Base-by-base conservation (phyloP, 345 rosid species). In the Aquilaria yunnanensis region DNA sequence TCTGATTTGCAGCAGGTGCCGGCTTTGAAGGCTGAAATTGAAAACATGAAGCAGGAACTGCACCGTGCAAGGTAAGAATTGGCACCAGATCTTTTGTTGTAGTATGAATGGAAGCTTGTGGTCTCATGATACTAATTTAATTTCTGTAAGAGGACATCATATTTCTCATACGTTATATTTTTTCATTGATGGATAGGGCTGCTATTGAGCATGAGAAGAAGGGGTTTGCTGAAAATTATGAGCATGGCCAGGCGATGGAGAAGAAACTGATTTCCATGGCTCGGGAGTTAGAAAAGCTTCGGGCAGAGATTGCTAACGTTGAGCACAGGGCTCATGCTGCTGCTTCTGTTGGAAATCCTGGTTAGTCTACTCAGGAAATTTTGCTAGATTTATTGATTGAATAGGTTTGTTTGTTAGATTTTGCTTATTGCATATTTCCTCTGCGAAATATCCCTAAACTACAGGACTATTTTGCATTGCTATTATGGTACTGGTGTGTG, bases 181-280 rank as follows among this genome's bases (percentile, higher is more conserved):
- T 11, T 59, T 53, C 68, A 62, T 60, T 62, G 55, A 23, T 66
- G 47, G 74, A 29, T 58, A 90, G 97, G 75, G 84, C 86, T 73
- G 97, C 99, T 57, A 85, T 90, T 54, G 96, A 90, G 70, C 78
- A 80, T 74, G 99, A 94, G 81, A 94, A 94, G 89, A 94, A 94
- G 81, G 92, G 95, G 62, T 90, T 86, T 65, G 97, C 99, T 0
- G 97, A 94, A 45, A 94, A 90, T 67, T 94, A 86, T 60, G 99
- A 94, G 68, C 97, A 88, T 66, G 97, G 96, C 32, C 85, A 86
- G 72, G 79, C 72, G 54, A 94, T 94, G 97, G 96, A 88, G 85
- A 88, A 86, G 52, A 94, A 94, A 54, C 72, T 94, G 85, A 72
- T 94, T 62, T 78, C 90, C 62, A 94, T 94, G 96, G 92, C 96